These are phyloP conservation scores for Mortierella sp. DNA, from an alignment of 371 early-diverging fungal species.

Conservation along the genomic window DNA sequence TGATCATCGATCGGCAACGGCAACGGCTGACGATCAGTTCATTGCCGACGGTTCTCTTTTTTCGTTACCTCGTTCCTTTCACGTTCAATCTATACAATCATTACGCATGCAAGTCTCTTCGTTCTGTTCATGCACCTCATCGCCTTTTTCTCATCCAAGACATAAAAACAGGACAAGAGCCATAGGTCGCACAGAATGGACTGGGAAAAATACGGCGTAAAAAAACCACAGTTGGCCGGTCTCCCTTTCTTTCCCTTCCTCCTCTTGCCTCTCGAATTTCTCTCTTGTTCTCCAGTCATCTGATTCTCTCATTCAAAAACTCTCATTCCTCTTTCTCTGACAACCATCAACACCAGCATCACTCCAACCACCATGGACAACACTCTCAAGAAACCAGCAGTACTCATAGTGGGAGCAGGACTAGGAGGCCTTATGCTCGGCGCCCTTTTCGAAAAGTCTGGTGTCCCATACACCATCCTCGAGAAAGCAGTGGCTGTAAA, in stretches of 20 bases:
- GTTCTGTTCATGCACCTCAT: too few species aligned
- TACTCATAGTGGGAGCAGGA: slow-evolving; percentile 23
- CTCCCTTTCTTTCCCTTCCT: not conserved
- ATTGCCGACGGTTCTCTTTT: too few species aligned
- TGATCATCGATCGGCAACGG: too few species aligned
- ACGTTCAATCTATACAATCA: too few species aligned
- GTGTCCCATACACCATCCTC: slow-evolving; percentile 6
- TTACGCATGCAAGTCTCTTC: too few species aligned
- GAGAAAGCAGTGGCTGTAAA: slow-evolving; percentile 9
- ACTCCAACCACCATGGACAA: not conserved
- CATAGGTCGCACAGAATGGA: too few species aligned
- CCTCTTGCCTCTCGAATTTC: not conserved
- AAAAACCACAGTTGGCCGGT: too few species aligned
- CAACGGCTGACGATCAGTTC: too few species aligned
- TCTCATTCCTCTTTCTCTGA: not conserved
- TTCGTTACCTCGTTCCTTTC: too few species aligned
- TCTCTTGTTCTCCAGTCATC: not conserved
- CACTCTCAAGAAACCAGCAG: not conserved
- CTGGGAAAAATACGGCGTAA: too few species aligned
- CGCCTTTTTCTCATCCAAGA: too few species aligned
- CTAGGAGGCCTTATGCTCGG: slow-evolving; percentile 20
- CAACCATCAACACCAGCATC: not conserved
- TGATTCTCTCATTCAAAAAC: not conserved
- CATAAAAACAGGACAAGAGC: too few species aligned
- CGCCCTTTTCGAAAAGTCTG: slow-evolving; percentile 4